Conservation (phyloP, 805 yeast species). For the Suhomyces sp. region DNA sequence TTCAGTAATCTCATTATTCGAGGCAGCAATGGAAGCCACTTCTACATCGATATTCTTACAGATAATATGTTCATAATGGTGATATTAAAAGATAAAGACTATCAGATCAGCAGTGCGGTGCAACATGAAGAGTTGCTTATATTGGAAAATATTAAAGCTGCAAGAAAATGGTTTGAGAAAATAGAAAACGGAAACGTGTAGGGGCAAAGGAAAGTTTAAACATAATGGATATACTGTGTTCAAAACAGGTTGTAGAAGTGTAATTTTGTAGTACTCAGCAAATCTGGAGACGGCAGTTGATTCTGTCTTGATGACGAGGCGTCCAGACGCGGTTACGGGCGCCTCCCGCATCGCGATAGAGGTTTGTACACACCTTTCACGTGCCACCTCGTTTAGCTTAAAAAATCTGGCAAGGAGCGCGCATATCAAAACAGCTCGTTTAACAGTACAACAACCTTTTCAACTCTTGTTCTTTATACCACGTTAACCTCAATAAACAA, state of each 20-base stretch:
- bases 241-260: background rate
- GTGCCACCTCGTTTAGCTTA: background rate
- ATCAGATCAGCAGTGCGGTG: constrained; percentile 19
- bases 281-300: background rate
- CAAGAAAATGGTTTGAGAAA: constrained; percentile 52
- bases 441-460: background rate
- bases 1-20: constrained; percentile 73
- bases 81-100: constrained; percentile 45
- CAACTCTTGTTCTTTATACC: background rate
- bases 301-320: background rate
- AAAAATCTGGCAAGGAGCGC: background rate
- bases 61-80: constrained; percentile 62
- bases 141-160: constrained; percentile 56
- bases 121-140: constrained; percentile 45
- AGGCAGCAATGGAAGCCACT: constrained; percentile 48
- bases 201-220: background rate
- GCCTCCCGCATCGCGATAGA: background rate
- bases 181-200: constrained; percentile 25
- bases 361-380: background rate
- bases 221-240: background rate
- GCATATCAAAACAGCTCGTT: background rate
- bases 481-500: background rate
- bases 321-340: background rate
- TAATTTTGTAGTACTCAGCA: background rate
- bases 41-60: constrained; percentile 54